Evolutionary conservation across 2,329 filamentous ascomycete genomes (phyloP), one percentile per base, ranked within the genome.

Genomic region (Fusarium guadeloupense): DNA sequence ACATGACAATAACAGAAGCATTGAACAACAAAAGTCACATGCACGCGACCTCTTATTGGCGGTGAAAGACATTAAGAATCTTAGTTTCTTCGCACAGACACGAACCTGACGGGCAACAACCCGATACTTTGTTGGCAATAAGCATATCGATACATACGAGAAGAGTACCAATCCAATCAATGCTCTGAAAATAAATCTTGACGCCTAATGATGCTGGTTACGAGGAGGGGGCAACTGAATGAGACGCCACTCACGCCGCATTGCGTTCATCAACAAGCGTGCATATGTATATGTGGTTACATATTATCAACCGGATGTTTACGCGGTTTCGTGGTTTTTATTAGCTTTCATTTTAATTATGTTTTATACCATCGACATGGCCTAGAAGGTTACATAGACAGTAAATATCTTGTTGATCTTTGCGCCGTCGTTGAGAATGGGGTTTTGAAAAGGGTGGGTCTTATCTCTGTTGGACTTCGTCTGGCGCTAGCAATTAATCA

Each of bases 171-270:
- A 57, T 43, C 34, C 41, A 55, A 57, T 43, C 35, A 52, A 38
- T 48, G 50, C 58, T 55, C 30, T 42, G 55, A 55, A n/a, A 49
- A 61, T 58, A 37, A 57, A 58, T 48, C 38, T 64, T 62, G 47
- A 62, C 55, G 60, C 60, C 45, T 21, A 30, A 38, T 46, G 35
- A 30, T 53, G 21, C 44, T 41, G 25, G 38, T 48, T 44, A 46
- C 37, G 42, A 53, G 47, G 21, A 10, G 23, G 17, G 16, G 28
- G 42, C 28, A 40, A 41, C 23, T 35, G 35, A n/a, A 46, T 30
- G 30, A 35, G 34, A 25, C 61, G 61, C 61, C 61, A 62, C 61
- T 44, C 44, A 57, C 50, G 60, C 42, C 37, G 54, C 43, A 38
- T 56, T 37, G 13, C 25, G 26, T 31, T 41, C 16, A 44, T 57